phyloP scores from a whole-genome alignment of 1,139 yeast genomes.

The Zygosaccharomyces pseudobailii region DNA sequence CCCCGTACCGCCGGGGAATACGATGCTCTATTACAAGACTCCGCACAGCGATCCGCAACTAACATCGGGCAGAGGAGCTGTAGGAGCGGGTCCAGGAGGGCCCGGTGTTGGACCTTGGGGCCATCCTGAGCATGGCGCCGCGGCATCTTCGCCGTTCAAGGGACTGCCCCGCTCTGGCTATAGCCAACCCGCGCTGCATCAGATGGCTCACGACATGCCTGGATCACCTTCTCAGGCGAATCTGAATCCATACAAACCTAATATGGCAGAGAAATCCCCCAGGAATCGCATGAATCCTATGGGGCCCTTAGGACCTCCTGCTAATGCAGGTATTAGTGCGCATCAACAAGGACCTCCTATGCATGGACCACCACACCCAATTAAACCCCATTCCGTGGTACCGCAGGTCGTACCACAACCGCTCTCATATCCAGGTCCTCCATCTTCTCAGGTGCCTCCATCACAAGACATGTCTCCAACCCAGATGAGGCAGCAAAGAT shows the following conservation, averaged over 20 bases:
- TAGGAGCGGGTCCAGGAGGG: not conserved
- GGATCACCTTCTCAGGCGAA: slow-evolving; percentile 1
- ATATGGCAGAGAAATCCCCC: not conserved
- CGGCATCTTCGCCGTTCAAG: not conserved
- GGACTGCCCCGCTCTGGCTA: slow-evolving; percentile 1
- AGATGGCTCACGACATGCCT: not conserved
- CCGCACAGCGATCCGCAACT: slow-evolving; percentile 2
- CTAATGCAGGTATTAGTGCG: not conserved
- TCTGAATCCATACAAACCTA: slow-evolving; percentile 1
- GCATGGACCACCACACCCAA: not conserved
- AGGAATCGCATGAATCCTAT: not conserved
- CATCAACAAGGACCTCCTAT: not conserved
- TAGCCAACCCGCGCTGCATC: slow-evolving; percentile 2
- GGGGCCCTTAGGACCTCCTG: not conserved
- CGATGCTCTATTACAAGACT: not conserved
- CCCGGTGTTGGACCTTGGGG: not conserved
- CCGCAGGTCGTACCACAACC: slow-evolving; percentile 1
- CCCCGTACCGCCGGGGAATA: not conserved
- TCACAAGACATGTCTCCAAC: not conserved
- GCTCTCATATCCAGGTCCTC: not conserved
- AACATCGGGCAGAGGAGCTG: not conserved
- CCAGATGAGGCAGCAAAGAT: not conserved
- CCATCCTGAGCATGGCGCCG: not conserved
- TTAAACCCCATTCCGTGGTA: not conserved
- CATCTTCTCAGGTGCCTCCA: not conserved